Evolutionary conservation across 108 stramenopile species (phyloP).

Genomic region (Stephanodiscus triporus): DNA sequence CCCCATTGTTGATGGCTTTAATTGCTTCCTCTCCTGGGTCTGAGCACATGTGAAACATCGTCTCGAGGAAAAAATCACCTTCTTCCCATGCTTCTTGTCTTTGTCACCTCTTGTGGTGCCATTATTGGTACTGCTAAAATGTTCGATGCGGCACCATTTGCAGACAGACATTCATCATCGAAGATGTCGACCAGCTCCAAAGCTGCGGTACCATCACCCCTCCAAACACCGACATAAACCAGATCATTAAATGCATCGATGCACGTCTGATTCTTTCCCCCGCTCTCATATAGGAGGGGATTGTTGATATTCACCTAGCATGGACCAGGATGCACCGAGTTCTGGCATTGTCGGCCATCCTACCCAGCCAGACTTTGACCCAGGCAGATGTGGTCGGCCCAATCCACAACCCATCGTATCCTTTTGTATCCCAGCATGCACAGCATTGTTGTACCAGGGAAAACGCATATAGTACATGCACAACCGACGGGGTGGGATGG

Average conservation of each 20-base stretch:
- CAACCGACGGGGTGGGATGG: slow-evolving; percentile 48
- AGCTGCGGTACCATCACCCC: neutral
- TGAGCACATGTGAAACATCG: too few relatives aligned
- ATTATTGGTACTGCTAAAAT: neutral
- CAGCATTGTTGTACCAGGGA: slow-evolving; percentile 66
- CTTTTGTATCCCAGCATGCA: slow-evolving; percentile 52
- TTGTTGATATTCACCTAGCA: slow-evolving; percentile 71
- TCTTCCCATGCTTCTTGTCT: neutral
- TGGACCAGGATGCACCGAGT: slow-evolving; percentile 61
- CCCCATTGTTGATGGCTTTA: too few relatives aligned
- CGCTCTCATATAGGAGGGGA: slow-evolving; percentile 60
- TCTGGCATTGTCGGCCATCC: neutral
- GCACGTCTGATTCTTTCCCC: slow-evolving; percentile 76
- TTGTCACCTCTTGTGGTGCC: neutral
- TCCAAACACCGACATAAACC: slow-evolving; percentile 4
- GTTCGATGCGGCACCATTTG: neutral
- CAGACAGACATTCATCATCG: neutral
- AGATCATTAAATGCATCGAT: slow-evolving; percentile 64
- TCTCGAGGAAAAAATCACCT: slow-evolving; percentile 1
- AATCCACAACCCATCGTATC: slow-evolving; percentile 71
- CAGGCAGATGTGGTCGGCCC: slow-evolving; percentile 83
- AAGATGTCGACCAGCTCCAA: neutral
- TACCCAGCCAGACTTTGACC: slow-evolving; percentile 52
- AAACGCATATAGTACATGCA: slow-evolving; percentile 62
- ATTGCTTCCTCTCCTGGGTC: too few relatives aligned